phyloP scores from a whole-genome alignment of 768 basidiomycete genomes.

The Xanthoconium stramineum region DNA sequence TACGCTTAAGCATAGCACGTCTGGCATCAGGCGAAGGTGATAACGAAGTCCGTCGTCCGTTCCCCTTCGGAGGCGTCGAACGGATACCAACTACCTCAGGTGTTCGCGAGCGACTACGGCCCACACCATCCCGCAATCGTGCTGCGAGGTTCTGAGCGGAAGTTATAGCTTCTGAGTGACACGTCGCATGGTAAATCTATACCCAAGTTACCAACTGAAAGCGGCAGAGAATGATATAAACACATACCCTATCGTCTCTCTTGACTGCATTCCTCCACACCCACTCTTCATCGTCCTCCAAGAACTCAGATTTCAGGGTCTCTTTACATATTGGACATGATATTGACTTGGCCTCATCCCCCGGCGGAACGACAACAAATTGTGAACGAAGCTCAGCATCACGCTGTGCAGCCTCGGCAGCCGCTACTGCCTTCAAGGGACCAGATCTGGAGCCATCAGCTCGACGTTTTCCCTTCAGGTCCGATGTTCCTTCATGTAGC shows the following conservation, averaged over 20 bases:
- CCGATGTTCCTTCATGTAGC: conserved; percentile 64
- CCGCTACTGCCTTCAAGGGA: conserved; percentile 56
- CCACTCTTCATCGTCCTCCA: conserved; percentile 98
- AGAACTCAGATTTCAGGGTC: conserved; percentile 81
- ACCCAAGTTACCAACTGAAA: conserved; percentile 1
- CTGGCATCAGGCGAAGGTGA: conserved; percentile 55
- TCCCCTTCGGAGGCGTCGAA: conserved; percentile 36
- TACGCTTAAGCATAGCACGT: conserved; percentile 67
- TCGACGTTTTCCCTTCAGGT: conserved; percentile 68
- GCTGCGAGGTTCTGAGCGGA: conserved; percentile 66
- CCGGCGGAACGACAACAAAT: conserved; percentile 86
- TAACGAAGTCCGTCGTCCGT: conserved; percentile 34
- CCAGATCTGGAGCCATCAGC: conserved; percentile 48
- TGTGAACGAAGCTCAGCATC: conserved; percentile 72
- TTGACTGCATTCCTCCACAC: conserved; percentile 91
- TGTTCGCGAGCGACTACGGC: conserved; percentile 71
- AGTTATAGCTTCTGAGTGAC: conserved; percentile 75
- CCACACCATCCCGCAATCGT: conserved; percentile 60
- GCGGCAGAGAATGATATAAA: neutral
- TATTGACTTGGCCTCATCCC: conserved; percentile 77
- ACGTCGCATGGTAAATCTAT: conserved; percentile 93
- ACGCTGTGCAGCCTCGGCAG: conserved; percentile 65
- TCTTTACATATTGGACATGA: conserved; percentile 98
- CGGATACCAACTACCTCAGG: conserved; percentile 52
- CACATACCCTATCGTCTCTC: conserved; percentile 76